A percentile compares a stretch with the other conserved stretches of the same genome.
phyloP scores from a whole-genome alignment of 257 asterid species.

The Petrea volubilis region DNA sequence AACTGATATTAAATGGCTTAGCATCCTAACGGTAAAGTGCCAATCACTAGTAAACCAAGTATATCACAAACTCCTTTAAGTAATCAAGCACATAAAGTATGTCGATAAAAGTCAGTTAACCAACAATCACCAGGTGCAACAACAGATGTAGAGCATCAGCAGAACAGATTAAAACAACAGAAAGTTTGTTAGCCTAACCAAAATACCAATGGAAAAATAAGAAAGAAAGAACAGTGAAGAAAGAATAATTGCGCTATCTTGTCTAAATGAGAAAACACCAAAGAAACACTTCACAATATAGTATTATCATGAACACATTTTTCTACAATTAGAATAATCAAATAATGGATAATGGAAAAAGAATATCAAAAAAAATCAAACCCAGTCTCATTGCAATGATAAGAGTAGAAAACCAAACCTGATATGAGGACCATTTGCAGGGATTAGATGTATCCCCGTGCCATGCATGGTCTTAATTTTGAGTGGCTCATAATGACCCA shows the following conservation, averaged over 20 bases:
- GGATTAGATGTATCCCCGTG: conserved; percentile 68
- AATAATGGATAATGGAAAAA: not conserved
- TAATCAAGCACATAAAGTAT: not conserved
- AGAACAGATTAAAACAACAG: not conserved
- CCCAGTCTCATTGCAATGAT: not conserved
- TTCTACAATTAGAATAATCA: not conserved
- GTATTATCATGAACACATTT: conserved; percentile 2
- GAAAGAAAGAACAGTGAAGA: not conserved
- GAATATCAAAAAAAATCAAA: not conserved
- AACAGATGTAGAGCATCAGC: not conserved
- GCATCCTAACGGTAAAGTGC: conserved; percentile 4
- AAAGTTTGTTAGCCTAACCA: not conserved
- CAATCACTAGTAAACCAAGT: not conserved
- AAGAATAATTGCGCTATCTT: not conserved
- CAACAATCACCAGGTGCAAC: not conserved
- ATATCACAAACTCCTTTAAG: not conserved
- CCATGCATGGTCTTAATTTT: conserved; percentile 45
- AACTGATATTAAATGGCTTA: not conserved
- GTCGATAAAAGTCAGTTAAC: not conserved
- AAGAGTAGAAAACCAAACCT: conserved; percentile 49
- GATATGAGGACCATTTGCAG: conserved; percentile 65
- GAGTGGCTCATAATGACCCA: conserved; percentile 45
- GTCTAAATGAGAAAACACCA: not conserved
- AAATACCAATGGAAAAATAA: not conserved
- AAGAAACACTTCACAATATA: conserved; percentile 6